Base-by-base conservation (phyloP, 179 eudicot species). In the Vitellaria paradoxa region DNA sequence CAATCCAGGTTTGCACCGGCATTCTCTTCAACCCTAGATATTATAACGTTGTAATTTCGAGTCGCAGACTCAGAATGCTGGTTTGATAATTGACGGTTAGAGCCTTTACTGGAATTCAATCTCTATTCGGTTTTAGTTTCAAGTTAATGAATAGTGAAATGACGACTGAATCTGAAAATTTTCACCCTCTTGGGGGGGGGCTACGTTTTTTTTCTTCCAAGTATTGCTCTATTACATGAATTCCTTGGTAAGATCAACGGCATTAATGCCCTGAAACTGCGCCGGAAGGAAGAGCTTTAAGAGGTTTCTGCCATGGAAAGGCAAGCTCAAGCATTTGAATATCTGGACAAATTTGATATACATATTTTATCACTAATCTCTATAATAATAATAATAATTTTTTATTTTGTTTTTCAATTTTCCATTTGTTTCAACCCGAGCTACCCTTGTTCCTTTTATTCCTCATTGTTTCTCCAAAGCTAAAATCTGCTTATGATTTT, bases 261-360 rank as follows among this genome's bases (percentile, higher is more conserved):
- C 59, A 2, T 30, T 57, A 74, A 52, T 79, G n/a, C 30, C 37
- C 14, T 68, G 67, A 65, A 56, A 76, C 26, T 77, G 62, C 6
- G 23, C 45, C 26, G 37, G 59, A 59, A 60, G 78, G 68, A n/a
- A 72, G 68, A 6, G 13, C 69, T 77, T 20, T 40, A 72, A 49
- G 85, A 74, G 65, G 77, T 45, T 56, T 77, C 74, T 80, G 8
- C 70, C 1, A 9, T 15, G 49, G 80, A 85, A 66, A 79, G 59
- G 59, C 76, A 68, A 49, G 60, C 18, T 21, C 74, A 65, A 46
- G 68, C 65, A 37, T 82, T 76, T 74, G 83, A 83, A 53, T 70
- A 79, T 45, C 52, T 81, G 13, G 85, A 85, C 49, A 79, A 79
- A 30, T 77, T 83, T 65, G 75, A 81, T 74, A 12, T 79, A 42